These are phyloP conservation scores for Coniochaeta prunicola DNA, from an alignment of 2,329 filamentous ascomycete species.

Conservation along the genomic window DNA sequence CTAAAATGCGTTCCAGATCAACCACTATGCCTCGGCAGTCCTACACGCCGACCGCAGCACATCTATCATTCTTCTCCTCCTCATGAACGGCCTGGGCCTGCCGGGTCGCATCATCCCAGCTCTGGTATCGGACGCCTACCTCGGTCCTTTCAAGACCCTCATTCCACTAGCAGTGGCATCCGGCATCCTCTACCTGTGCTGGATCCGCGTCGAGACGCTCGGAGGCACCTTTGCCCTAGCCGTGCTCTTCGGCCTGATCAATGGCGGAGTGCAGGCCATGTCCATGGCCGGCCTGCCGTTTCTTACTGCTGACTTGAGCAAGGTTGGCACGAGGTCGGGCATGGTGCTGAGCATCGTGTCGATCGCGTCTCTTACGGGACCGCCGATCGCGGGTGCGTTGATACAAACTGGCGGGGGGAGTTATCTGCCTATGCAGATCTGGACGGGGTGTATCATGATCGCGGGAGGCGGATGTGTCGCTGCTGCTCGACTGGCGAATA, in stretches of 20 bases:
- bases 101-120: constrained; percentile 45
- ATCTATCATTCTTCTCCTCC: constrained; percentile 49
- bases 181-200: neutral
- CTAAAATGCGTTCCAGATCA: neutral
- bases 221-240: neutral
- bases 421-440: neutral
- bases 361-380: constrained; percentile 19
- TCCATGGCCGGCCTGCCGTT: constrained; percentile 42
- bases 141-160: constrained; percentile 33
- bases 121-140: constrained; percentile 41
- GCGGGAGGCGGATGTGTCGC: neutral
- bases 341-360: constrained; percentile 26
- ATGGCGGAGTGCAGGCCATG: constrained; percentile 40
- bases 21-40: constrained; percentile 26
- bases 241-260: constrained; percentile 41
- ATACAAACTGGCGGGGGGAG: neutral
- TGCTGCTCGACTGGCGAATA: neutral
- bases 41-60: constrained; percentile 35
- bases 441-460: neutral
- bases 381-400: constrained; percentile 12
- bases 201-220: neutral
- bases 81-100: constrained; percentile 49
- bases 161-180: neutral
- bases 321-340: constrained; percentile 24
- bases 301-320: constrained; percentile 22